Percentiles rank a stretch among this genome's conserved stretches.
phyloP scores from a whole-genome alignment of 352 stramenopile species.

The Phytophthora rubi region DNA sequence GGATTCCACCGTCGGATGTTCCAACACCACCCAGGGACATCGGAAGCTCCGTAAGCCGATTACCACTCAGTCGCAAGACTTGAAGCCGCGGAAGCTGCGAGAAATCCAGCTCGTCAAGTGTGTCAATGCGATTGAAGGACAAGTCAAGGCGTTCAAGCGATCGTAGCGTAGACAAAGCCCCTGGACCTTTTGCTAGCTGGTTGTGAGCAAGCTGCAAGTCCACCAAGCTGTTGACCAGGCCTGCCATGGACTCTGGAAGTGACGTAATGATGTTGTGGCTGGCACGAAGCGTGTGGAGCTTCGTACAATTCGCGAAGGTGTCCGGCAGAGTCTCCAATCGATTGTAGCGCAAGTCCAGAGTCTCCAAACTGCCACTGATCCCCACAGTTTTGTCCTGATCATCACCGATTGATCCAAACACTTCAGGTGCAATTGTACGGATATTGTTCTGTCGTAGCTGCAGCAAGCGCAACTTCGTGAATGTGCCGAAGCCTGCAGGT shows the following conservation, averaged over 20 bases:
- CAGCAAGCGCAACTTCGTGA: too few species aligned
- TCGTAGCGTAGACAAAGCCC: conserved; percentile 32
- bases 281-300: conserved; percentile 47
- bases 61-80: conserved; percentile 54
- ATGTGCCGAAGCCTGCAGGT: too few species aligned
- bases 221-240: conserved; percentile 36
- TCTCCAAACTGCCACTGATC: conserved; percentile 42
- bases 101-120: conserved; percentile 57
- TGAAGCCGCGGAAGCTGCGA: conserved; percentile 37
- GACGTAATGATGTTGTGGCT: conserved; percentile 56
- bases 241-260: conserved; percentile 46
- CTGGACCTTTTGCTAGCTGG: conserved; percentile 40
- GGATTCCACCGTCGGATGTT: conserved; percentile 8
- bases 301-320: conserved; percentile 48
- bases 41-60: conserved; percentile 53
- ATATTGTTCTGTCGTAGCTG: too few species aligned
- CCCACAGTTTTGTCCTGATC: not conserved
- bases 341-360: conserved; percentile 79
- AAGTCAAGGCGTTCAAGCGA: conserved; percentile 59
- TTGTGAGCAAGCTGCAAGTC: conserved; percentile 68
- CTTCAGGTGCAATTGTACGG: too few species aligned
- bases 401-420: conserved; percentile 35
- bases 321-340: conserved; percentile 44
- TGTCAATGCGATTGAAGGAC: conserved; percentile 68
- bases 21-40: conserved; percentile 41